Evolutionary conservation across 306 rosid species (phyloP).

Genomic region (Dalbergia cochinchinensis): DNA sequence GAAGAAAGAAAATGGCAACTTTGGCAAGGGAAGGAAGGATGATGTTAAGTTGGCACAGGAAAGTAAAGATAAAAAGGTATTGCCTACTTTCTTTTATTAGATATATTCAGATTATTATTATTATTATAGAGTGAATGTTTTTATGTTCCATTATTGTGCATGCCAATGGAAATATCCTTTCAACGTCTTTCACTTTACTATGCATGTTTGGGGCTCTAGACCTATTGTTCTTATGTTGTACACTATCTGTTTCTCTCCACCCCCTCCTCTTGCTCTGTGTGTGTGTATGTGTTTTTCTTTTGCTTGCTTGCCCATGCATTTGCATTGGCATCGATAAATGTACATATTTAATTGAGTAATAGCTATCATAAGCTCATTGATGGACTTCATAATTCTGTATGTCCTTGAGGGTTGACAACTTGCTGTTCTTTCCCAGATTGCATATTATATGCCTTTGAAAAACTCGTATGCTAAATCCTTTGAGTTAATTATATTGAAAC

Average conservation of each 20-base stretch:
- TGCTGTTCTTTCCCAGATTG: no score
- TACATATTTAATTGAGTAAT: not conserved
- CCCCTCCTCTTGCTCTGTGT: no score
- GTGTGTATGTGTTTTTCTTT: not conserved
- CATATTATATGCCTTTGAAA: no score
- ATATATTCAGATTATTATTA: not conserved
- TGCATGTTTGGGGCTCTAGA: not conserved
- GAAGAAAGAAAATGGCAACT: conserved; percentile 63
- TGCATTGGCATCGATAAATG: not conserved
- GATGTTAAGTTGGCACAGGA: conserved; percentile 61
- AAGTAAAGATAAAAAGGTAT: conserved; percentile 73
- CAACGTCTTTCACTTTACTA: conserved; percentile 9
- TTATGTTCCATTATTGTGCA: conserved; percentile 5
- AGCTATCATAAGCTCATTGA: not conserved
- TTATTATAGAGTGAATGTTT: no score
- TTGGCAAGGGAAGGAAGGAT: conserved; percentile 77
- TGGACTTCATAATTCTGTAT: no score
- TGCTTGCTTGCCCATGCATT: not conserved
- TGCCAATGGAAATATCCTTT: not conserved
- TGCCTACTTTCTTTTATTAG: not conserved
- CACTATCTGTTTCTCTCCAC: not conserved
- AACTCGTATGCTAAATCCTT: no score
- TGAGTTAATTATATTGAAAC: no score
- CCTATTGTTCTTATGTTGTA: no score
- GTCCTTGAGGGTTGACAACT: no score